Evolutionary conservation across 495 filamentous ascomycete genomes (phyloP).

Genomic region (Trichoderma reesei): DNA sequence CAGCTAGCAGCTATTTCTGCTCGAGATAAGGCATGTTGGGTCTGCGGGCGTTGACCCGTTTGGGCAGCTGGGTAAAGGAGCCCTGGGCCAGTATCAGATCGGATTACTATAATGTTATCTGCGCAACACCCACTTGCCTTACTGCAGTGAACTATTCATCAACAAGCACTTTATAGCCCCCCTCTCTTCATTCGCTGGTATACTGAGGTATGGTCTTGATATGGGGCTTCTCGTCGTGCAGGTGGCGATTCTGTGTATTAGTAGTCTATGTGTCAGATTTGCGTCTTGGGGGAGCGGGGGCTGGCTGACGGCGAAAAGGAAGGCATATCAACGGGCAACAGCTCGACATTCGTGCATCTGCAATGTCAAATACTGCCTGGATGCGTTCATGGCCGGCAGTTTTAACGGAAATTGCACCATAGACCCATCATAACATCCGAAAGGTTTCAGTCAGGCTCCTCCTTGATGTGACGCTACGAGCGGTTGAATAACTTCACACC

Average conservation of each 20-base stretch:
- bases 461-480: background rate
- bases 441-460: background rate
- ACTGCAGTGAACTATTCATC: no score
- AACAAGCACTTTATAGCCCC: no score
- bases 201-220: background rate
- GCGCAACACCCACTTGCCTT: background rate
- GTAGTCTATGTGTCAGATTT: background rate
- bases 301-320: background rate
- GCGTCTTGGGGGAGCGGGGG: background rate
- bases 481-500: background rate
- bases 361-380: background rate
- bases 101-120: background rate
- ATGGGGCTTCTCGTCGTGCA: background rate
- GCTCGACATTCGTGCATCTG: background rate
- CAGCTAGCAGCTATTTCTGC: background rate
- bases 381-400: background rate
- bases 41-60: background rate
- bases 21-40: constrained; percentile 1
- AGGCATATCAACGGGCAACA: background rate
- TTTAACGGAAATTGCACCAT: background rate
- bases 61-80: constrained; percentile 6
- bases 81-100: background rate
- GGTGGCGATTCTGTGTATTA: background rate
- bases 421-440: background rate
- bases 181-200: background rate